phyloP scores from a whole-genome alignment of 1,284 basidiomycete genomes.

The Pseudozyma tsukubaensis region DNA sequence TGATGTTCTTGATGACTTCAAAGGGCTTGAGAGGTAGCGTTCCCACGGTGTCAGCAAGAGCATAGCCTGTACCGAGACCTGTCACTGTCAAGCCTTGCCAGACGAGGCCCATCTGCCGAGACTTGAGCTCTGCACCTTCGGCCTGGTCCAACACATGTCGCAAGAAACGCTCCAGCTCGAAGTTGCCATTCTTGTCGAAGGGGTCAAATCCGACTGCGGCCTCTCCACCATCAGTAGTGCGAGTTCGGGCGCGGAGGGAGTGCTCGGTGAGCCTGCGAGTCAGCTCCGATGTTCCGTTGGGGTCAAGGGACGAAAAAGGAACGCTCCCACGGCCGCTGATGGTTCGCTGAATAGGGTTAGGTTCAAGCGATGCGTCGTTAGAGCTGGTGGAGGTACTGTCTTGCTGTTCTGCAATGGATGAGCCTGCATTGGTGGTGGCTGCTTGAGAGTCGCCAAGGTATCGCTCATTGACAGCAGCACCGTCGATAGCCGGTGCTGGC shows the following conservation, averaged over 20 bases:
- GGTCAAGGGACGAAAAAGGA: constrained; percentile 38
- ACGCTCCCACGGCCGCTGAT: constrained; percentile 30
- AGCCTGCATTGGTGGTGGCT: constrained; percentile 21
- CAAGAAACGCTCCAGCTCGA: constrained; percentile 68
- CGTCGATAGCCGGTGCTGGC: constrained; percentile 25
- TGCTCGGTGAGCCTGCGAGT: constrained; percentile 47
- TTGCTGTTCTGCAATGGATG: constrained; percentile 11
- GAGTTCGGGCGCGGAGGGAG: constrained; percentile 20
- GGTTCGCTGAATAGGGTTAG: constrained; percentile 17
- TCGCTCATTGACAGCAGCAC: constrained; percentile 13
- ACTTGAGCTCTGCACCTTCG: constrained; percentile 56
- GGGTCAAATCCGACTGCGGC: constrained; percentile 38
- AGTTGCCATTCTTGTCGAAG: constrained; percentile 64
- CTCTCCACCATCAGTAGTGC: constrained; percentile 26
- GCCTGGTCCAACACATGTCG: constrained; percentile 56
- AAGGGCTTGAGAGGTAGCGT: constrained; percentile 48
- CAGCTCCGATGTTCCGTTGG: constrained; percentile 46
- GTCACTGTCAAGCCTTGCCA: constrained; percentile 58
- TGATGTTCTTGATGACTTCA: constrained; percentile 29
- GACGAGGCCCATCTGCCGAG: constrained; percentile 53
- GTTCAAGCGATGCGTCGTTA: constrained; percentile 13
- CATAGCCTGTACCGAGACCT: constrained; percentile 54
- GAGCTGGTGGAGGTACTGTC: constrained; percentile 8
- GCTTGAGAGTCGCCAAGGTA: constrained; percentile 2
- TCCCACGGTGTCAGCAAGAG: constrained; percentile 43